Base-by-base conservation (phyloP, 2,329 filamentous ascomycete species). In the Cephalotrichum gorgonifer region DNA sequence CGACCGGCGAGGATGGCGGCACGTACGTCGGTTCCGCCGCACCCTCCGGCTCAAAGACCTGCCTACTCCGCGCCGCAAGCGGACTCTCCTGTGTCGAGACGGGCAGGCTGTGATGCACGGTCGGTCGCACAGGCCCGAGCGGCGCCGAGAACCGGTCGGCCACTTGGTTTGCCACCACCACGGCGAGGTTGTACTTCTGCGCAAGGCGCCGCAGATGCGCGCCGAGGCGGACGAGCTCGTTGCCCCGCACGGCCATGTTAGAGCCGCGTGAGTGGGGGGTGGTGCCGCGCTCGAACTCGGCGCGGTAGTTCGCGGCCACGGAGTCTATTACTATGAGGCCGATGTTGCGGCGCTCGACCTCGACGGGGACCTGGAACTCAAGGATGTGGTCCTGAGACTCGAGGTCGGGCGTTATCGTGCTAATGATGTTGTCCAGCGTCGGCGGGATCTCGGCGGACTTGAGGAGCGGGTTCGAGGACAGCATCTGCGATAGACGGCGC, bases 351-450 rank as follows among this genome's bases (percentile, higher is more conserved):
- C 86, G 79, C 54, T 78, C 71, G 20, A 95, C 80, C 26, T 89
- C 83, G 17, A 95, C 85, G 2, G 93, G 93, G 6, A 97, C 82
- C 64, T 98, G 93, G 65, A 88, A 97, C 54, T 82, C 83, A 25
- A 97, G 73, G 60, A 98, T 95, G 66, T 97, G 91, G 52, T 97
- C 91, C 66, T 98, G 93, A 1, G 86, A 84, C 66, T 97, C 93
- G 50, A 97, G 81, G 62, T 97, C 90, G 28, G 88, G 86, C 9
- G 88, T 89, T 45, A 84, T 81, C 55, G 93, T 86, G 62, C 85
- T 87, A 57, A 89, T 76, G 54, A 98, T 83, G 55, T 76, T 74
- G 63, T 87, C 81, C 5, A 96, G 74, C 0, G 86, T 86, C 1
- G 89, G 75, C 15, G 60, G 61, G 52, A 14, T 55, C 53, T 14